Percentiles rank a stretch among this genome's conserved stretches.
phyloP scores from a whole-genome alignment of 257 asterid species.

The Solanum corneliomulleri region DNA sequence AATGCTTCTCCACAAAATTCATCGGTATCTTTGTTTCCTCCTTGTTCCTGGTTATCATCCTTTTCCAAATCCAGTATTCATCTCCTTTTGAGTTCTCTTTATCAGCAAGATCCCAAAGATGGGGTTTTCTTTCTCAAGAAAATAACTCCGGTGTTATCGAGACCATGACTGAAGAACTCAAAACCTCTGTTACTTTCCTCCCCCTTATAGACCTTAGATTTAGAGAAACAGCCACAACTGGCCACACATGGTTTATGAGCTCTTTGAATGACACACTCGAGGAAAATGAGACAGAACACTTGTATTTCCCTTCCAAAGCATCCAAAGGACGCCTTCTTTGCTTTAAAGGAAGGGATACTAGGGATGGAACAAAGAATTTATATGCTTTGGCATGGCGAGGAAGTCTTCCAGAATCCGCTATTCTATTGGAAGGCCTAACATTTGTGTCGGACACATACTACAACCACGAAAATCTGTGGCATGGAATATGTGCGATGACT shows the following conservation, averaged over 20 bases:
- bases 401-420: slow-evolving; percentile 16
- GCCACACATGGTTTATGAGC: slow-evolving; percentile 28
- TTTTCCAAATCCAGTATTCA: not conserved
- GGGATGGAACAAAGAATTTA: slow-evolving; percentile 18
- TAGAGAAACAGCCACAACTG: slow-evolving; percentile 4
- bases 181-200: slow-evolving; percentile 13
- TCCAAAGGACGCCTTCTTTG: slow-evolving; percentile 22
- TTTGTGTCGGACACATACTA: slow-evolving; percentile 24
- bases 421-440: slow-evolving; percentile 19
- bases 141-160: not conserved
- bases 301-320: slow-evolving; percentile 21
- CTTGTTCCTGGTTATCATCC: not conserved
- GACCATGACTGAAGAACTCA: slow-evolving; percentile 1
- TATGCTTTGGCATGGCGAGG: slow-evolving; percentile 29
- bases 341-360: slow-evolving; percentile 7
- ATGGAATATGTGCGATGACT: slow-evolving; percentile 17
- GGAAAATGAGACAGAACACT: slow-evolving; percentile 12
- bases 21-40: not conserved
- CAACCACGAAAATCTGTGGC: slow-evolving; percentile 23
- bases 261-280: slow-evolving; percentile 12
- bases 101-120: not conserved
- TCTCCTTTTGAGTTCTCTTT: not conserved
- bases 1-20: not conserved
- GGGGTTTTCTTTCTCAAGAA: not conserved
- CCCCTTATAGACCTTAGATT: slow-evolving; percentile 21